Conservation (phyloP, 164 flowering plant genomes). For the Tetrastigma voinierianum region DNA sequence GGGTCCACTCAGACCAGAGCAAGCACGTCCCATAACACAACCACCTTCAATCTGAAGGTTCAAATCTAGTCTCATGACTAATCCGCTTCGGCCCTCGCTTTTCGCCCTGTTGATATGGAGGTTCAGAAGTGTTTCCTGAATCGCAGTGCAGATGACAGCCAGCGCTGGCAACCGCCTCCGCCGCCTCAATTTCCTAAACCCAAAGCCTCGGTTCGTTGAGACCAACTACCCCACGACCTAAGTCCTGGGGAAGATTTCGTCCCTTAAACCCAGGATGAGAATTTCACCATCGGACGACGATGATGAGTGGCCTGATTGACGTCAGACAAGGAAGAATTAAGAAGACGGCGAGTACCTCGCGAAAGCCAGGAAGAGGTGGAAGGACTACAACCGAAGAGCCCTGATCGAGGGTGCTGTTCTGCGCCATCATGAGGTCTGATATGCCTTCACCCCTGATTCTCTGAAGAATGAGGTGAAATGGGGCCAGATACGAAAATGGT, state of each 20-base stretch:
- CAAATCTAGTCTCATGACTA: no score
- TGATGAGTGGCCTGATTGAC: background rate
- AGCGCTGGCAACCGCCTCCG: conserved; percentile 9
- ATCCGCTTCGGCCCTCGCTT: no score
- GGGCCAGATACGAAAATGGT: conserved; percentile 47
- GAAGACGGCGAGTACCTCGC: conserved; percentile 7
- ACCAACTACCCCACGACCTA: conserved; percentile 13
- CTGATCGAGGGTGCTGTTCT: conserved; percentile 23
- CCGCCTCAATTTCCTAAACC: conserved; percentile 36
- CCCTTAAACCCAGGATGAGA: background rate
- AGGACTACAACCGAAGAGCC: conserved; percentile 15
- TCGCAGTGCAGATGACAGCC: no score
- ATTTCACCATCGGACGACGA: conserved; percentile 6
- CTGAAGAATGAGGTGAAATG: conserved; percentile 7
- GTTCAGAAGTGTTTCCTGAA: no score
- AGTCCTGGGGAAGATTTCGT: background rate
- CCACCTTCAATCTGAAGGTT: no score
- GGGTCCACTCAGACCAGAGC: no score
- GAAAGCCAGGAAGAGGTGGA: conserved; percentile 10
- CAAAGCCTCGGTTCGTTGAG: conserved; percentile 35
- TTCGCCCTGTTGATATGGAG: no score
- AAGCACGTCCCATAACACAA: no score
- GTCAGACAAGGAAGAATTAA: conserved; percentile 6
- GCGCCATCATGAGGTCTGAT: conserved; percentile 22
- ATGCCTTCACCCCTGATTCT: conserved; percentile 16